These are phyloP conservation scores for Dictyostelium discoideum DNA, from an alignment of 78 protist species.

Conservation along the genomic window dicty_2.7 NC_007089.4:1444001-1444500, in stretches of 20 bases:
- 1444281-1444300: not conserved
- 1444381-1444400: not conserved
- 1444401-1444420: not conserved
- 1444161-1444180: not conserved
- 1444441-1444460: not conserved
- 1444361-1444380: slow-evolving; percentile 14
- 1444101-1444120: too few relatives aligned
- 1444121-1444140: not conserved
- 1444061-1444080: not conserved
- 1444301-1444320: not conserved
- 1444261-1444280: slow-evolving; percentile 36
- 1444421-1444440: not conserved
- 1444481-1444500: not conserved
- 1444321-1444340: not conserved
- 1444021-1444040: not conserved
- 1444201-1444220: not conserved
- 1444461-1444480: not conserved
- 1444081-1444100: not conserved
- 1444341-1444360: not conserved
- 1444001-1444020: not conserved
- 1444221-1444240: not conserved
- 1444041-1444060: too few relatives aligned
- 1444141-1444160: not conserved
- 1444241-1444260: slow-evolving; percentile 37
- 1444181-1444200: not conserved